These are phyloP conservation scores for Phytophthora gonapodyides DNA, from an alignment of 352 stramenopile genomes.

Conservation along the genomic window DNA sequence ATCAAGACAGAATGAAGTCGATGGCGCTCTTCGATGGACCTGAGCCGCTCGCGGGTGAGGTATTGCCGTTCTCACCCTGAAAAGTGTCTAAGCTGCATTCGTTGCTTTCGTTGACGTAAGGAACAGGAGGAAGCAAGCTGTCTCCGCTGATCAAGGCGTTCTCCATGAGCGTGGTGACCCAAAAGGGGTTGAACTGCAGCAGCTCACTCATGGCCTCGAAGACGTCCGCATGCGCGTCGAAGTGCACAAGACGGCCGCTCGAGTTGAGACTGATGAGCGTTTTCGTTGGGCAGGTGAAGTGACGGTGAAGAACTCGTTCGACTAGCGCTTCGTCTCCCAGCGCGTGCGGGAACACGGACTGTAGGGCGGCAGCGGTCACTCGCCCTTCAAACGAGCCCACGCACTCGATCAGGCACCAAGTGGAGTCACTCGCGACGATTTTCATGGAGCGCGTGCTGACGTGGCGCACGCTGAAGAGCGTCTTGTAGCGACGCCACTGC, in stretches of 20 bases:
- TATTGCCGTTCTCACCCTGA: background rate
- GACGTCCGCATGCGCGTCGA: conserved; percentile 35
- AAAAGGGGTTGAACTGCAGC: conserved; percentile 14
- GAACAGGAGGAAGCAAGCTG: conserved; percentile 22
- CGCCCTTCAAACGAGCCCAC: conserved; percentile 20
- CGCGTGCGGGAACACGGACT: conserved; percentile 21
- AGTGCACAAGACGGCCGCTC: conserved; percentile 25
- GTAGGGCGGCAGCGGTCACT: conserved; percentile 13
- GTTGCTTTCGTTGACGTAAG: too few relatives aligned
- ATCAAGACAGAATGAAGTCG: conserved; percentile 12
- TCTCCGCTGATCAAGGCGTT: conserved; percentile 30
- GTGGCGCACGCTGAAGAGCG: conserved; percentile 31
- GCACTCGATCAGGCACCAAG: conserved; percentile 27
- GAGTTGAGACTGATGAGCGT: conserved; percentile 35
- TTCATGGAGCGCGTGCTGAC: conserved; percentile 15
- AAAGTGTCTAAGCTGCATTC: background rate
- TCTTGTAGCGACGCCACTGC: conserved; percentile 48
- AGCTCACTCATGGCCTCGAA: conserved; percentile 26
- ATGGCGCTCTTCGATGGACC: conserved; percentile 8
- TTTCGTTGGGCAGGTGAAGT: conserved; percentile 23
- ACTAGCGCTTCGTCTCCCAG: conserved; percentile 13
- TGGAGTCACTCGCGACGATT: conserved; percentile 18
- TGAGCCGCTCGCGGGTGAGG: background rate
- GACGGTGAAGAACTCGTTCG: conserved; percentile 4
- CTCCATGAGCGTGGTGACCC: conserved; percentile 18